Base-by-base conservation (phyloP, 805 yeast genomes). In the Myxozyma monticola region DNA sequence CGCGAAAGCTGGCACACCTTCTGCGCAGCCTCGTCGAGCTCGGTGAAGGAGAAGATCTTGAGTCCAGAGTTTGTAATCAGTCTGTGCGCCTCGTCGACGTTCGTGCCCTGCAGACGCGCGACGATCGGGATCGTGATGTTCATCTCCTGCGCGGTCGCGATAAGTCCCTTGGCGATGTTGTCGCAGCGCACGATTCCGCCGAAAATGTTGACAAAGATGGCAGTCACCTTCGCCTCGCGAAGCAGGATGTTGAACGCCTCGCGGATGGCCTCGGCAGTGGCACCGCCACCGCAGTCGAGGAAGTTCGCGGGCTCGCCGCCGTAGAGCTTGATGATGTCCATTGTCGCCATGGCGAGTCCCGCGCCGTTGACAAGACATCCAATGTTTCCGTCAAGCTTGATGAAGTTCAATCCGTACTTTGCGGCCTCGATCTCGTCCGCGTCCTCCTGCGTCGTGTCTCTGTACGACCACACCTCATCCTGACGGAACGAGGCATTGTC, bases 111-210 rank as follows among this genome's bases (percentile, higher is more conserved):
- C 69, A 93, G 79, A 82, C 99, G 88, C 56, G 90, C 98, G 62
- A 93, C 95, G 66, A 93, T 93, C 61, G 99, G 99, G 49, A 93
- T 86, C 59, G 79, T 82, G 70, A 93, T 83, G 66, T 85, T 83
- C 78, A 93, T 81, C 77, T 85, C 85, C 75, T 88, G 88, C 61
- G 97, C 83, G 47, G 96, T 96, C 61, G 90, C 87, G 65, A 93
- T 90, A 70, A 93, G 81, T 74, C 99, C 99, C 75, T 84, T 83
- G 65, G 99, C 99, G 59, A 93, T 97, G 76, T 83, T 88, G 76
- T 93, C 99, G 76, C 99, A 93, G 80, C 99, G 88, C 64, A 93
- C 99, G 64, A 93, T 93, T 78, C 99, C 99, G 71, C 99, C 99
- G 67, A 93, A 93, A 67, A 93, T 93, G 81, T 93, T 93, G 68